Base-by-base conservation (phyloP, 805 yeast species). In the Saturnispora serradocipensis region DNA sequence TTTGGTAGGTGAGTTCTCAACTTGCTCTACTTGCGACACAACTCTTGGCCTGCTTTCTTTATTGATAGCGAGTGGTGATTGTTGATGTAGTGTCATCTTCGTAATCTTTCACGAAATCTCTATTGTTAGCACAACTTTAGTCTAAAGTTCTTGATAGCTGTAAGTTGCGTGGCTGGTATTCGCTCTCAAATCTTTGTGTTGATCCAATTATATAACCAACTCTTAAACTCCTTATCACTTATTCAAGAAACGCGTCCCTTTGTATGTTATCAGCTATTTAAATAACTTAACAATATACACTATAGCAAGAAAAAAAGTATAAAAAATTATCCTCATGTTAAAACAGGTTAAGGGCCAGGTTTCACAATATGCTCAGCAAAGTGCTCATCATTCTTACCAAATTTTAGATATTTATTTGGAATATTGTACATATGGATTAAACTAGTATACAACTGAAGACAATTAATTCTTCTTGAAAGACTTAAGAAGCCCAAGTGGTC, bases 1-100 rank as follows among this genome's bases (percentile, higher is more conserved):
- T 18, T 49, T 49, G 3, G 52, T 44, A 36, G 52, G 52, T 10
- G 48, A 45, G 18, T 43, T 43, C 25, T 44, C 48, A 6, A 39
- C 52, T 25, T 36, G 27, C 25, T 49, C 48, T 13, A 49, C 48
- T 5, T 27, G 44, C 3, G 52, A 49, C n/a, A 49, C 48, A 5
- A 49, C 48, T 13, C 52, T 43, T 13, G 32, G 28, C 35, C 43
- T 47, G n/a, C 30, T 18, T 20, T 39, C 45, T 13, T n/a, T 22
- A 24, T 13, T 25, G 11, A 24, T 40, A 24, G 44, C 30, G 24
- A 11, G 38, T 16, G 36, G 36, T 16, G 40, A 32, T 11, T 38
- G 45, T 22, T 47, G 45, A 5, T 38, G 36, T 5, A 25, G 15
- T 6, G 38, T 43, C 49, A 39, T 38, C 20, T 18, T 16, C 22